Conservation (phyloP, 768 basidiomycete genomes). For the Lactarius vividus region DNA sequence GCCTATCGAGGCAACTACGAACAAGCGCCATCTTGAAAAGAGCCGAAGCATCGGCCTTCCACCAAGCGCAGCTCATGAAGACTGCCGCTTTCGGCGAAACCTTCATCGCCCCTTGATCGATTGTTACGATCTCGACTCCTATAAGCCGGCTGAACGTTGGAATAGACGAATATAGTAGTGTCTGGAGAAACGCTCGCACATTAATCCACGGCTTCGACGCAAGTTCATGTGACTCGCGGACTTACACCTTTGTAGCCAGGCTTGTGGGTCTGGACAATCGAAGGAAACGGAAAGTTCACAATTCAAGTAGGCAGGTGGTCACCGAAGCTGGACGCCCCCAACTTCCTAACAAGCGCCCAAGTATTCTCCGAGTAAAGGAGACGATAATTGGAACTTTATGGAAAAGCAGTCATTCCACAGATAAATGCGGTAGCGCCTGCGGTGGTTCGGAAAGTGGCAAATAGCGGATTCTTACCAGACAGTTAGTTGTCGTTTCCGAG, state of each 20-base stretch:
- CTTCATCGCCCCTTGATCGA: conserved; percentile 13
- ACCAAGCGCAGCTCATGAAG: background rate
- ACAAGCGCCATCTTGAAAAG: background rate
- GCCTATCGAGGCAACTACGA: conserved; percentile 10
- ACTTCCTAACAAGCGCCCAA: conserved; percentile 6
- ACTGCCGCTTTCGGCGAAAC: background rate
- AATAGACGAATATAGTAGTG: background rate
- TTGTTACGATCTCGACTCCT: background rate
- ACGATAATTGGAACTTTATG: background rate
- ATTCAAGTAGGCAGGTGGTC: background rate
- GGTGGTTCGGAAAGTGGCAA: background rate
- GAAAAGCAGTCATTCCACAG: conserved; percentile 3
- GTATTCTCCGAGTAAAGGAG: background rate
- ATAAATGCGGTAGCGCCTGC: background rate
- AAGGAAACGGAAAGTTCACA: conserved; percentile 1
- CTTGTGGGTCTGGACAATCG: background rate
- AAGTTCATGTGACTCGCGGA: conserved; percentile 14
- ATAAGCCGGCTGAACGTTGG: background rate
- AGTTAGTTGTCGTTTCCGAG: background rate
- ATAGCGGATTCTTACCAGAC: background rate
- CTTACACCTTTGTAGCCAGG: conserved; percentile 5
- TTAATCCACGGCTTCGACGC: background rate
- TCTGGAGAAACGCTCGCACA: background rate
- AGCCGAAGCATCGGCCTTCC: background rate
- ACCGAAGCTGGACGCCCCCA: background rate